Evolutionary conservation across 768 basidiomycete genomes (phyloP).

Genomic region (Crucibulum laeve): DNA sequence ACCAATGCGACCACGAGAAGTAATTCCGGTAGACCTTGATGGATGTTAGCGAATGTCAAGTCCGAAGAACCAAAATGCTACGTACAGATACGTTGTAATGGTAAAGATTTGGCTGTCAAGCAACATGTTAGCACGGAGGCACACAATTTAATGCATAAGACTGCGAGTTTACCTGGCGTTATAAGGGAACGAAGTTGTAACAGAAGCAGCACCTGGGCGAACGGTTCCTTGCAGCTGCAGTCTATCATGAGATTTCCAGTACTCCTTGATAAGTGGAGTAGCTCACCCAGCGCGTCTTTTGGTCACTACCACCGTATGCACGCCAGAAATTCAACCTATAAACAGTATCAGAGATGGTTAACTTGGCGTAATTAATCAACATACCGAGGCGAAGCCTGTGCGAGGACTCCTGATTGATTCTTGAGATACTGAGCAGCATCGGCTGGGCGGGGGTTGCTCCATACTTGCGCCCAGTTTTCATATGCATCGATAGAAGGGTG

Average conservation of each 20-base stretch:
- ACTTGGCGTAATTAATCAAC: not conserved
- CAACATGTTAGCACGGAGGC: not conserved
- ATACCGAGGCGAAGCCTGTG: conserved; percentile 52
- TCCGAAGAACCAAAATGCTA: not conserved
- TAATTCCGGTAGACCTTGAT: conserved; percentile 56
- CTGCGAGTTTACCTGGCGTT: conserved; percentile 32
- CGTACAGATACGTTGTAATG: conserved; percentile 57
- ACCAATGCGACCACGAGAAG: conserved; percentile 60
- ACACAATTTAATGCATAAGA: not conserved
- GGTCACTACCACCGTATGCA: conserved; percentile 40
- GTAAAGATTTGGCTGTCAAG: conserved; percentile 46
- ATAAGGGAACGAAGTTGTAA: conserved; percentile 45
- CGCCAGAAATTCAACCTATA: conserved; percentile 60
- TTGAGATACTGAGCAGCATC: conserved; percentile 53
- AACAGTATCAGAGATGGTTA: not conserved
- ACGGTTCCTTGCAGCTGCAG: conserved; percentile 57
- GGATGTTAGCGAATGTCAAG: not conserved
- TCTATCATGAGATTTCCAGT: not conserved
- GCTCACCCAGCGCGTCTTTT: conserved; percentile 44
- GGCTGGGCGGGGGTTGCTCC: conserved; percentile 47
- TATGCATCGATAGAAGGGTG: conserved; percentile 60
- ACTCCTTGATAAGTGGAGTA: not conserved
- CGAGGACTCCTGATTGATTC: conserved; percentile 50
- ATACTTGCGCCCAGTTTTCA: conserved; percentile 62
- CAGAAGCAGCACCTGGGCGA: conserved; percentile 53